Evolutionary conservation across 2,329 filamentous ascomycete genomes (phyloP).

Genomic region (Colletotrichum kahawae): DNA sequence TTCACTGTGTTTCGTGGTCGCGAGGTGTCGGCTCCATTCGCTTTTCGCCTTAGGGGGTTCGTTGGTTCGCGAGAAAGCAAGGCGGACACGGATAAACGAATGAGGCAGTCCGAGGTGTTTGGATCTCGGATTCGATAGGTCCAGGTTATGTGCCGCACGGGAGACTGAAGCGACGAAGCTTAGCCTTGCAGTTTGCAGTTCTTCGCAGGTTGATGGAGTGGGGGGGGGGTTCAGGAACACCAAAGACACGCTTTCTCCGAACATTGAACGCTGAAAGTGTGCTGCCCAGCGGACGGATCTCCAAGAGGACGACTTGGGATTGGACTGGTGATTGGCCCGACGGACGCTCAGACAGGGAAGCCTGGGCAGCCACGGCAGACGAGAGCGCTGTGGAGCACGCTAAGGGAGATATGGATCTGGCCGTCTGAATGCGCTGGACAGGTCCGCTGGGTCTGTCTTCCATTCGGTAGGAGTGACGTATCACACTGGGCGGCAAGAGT

Average conservation of each 20-base stretch:
- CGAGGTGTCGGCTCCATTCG: conserved; percentile 15
- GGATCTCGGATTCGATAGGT: background rate
- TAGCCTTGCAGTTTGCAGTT: conserved; percentile 18
- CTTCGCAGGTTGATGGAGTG: background rate
- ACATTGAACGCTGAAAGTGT: background rate
- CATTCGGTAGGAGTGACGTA: background rate
- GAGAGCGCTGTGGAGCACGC: background rate
- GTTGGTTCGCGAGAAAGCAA: background rate
- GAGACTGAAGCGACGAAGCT: background rate
- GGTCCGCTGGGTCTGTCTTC: background rate
- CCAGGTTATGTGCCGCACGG: background rate
- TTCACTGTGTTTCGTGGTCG: conserved; percentile 6
- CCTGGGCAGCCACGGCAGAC: background rate
- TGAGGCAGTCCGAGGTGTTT: background rate
- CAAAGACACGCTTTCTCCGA: background rate
- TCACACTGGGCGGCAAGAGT: background rate
- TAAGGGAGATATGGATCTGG: background rate
- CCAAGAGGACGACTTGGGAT: background rate
- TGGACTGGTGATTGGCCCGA: background rate
- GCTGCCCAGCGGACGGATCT: background rate
- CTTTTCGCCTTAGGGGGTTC: background rate
- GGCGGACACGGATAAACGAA: background rate
- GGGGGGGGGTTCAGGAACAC: background rate
- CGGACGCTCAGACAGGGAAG: background rate
- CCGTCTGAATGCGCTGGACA: background rate